Base-by-base conservation (phyloP, 345 rosid species). In the Geranium rotundifolium region DNA sequence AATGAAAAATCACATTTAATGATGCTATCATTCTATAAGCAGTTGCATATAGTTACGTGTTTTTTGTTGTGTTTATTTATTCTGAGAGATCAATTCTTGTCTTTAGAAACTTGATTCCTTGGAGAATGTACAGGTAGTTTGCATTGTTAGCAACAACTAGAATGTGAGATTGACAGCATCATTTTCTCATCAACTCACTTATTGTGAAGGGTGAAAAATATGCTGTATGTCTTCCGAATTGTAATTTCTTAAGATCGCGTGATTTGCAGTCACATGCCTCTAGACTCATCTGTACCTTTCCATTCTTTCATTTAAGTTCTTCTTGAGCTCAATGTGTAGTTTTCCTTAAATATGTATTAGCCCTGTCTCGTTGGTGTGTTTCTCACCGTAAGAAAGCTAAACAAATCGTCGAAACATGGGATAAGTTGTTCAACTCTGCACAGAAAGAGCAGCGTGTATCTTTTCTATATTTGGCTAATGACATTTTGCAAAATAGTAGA, bases 331-430 rank as follows among this genome's bases (percentile, higher is more conserved):
- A 2, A 39, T 34, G 29, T 29, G 23, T 46, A 14, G 8, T 12
- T 46, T 19, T 41, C 61, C 7, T 69, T 20, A 17, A 5, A 37
- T 67, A 69, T 65, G 54, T 29, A 54, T 71, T 74, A 86, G 93
- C 89, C 27, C 80, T 86, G 79, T 86, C 93, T 31, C 77, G 72
- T 29, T 86, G 89, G 93, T 86, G 93, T 70, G 65, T 86, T 67
- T 61, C 77, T 63, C 84, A 86, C 63, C 80, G 89, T 62, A 86
- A 84, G 75, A 86, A 76, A 70, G 93, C 93, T 59, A 86, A 78
- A 69, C 85, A 76, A 67, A 77, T 84, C 67, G 92, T 86, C 71
- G 92, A 86, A 76, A 77, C 81, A 29, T 86, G 92, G 92, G 85
- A 80, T 65, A 84, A 82, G 62, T 67, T 58, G 60, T 84, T 86